phyloP scores from a whole-genome alignment of 257 asterid genomes.

The Phtheirospermum japonicum region DNA sequence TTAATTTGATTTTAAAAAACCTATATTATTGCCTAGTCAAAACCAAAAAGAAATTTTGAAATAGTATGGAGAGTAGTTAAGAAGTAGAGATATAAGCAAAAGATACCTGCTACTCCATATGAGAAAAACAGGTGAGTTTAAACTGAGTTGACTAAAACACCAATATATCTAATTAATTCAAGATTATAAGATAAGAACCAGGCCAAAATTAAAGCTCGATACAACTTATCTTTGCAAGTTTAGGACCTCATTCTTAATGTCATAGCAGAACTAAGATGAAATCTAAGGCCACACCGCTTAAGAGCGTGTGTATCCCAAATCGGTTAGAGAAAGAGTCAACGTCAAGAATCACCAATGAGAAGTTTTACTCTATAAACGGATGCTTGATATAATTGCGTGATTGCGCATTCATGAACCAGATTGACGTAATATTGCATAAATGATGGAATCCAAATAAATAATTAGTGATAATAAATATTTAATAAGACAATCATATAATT shows the following conservation, averaged over 20 bases:
- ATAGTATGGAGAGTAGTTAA: neutral
- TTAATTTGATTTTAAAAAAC: neutral
- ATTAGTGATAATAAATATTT: conserved; percentile 1
- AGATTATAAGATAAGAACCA: conserved; percentile 13
- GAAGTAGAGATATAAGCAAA: conserved; percentile 3
- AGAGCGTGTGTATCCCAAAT: no score
- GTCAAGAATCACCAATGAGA: neutral
- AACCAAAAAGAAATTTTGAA: neutral
- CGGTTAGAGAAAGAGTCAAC: neutral
- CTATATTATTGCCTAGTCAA: neutral
- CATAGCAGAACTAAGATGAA: no score
- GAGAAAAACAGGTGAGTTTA: neutral
- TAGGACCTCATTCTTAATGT: neutral
- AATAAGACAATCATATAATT: conserved; percentile 16
- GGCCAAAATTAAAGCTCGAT: conserved; percentile 1
- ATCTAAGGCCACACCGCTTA: no score
- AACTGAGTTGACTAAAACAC: neutral
- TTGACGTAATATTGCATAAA: conserved; percentile 18
- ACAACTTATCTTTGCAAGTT: conserved; percentile 9
- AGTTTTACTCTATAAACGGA: no score
- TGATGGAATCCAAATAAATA: conserved; percentile 7
- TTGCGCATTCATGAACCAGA: neutral
- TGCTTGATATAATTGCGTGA: neutral
- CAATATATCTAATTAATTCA: neutral
- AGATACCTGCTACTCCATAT: neutral